phyloP scores from a whole-genome alignment of 306 rosid species.

The Trifolium repens region DNA sequence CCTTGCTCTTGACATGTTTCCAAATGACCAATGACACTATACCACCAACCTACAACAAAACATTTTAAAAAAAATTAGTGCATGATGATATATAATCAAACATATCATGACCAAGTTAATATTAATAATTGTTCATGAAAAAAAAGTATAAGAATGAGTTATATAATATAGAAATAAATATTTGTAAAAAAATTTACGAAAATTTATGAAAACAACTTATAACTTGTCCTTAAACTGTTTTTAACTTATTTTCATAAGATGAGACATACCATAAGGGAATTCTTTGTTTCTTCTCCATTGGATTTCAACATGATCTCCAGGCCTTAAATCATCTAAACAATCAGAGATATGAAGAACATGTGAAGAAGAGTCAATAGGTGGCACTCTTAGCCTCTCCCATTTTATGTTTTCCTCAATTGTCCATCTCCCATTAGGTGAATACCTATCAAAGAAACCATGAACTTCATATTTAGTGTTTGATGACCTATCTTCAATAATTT shows the following conservation, averaged over 20 bases:
- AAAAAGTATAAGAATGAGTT: slow-evolving; percentile 21
- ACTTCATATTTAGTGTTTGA: background rate
- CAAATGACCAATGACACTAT: slow-evolving; percentile 80
- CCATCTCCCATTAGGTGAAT: slow-evolving; percentile 79
- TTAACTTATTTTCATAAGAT: background rate
- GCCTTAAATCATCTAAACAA: slow-evolving; percentile 70
- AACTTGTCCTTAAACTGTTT: too few species aligned
- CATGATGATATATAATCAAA: slow-evolving; percentile 9
- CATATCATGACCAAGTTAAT: slow-evolving; percentile 18
- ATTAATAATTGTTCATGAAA: background rate
- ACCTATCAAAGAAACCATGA: slow-evolving; percentile 52
- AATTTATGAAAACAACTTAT: too few species aligned
- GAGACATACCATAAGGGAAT: slow-evolving; percentile 79
- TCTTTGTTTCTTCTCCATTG: slow-evolving; percentile 94
- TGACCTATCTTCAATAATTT: background rate
- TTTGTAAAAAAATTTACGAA: too few species aligned
- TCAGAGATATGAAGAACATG: slow-evolving; percentile 70
- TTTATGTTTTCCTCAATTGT: slow-evolving; percentile 74
- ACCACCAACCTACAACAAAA: slow-evolving; percentile 87
- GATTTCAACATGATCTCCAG: slow-evolving; percentile 90
- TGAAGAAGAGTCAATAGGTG: slow-evolving; percentile 71
- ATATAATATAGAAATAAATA: background rate
- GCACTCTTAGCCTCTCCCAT: slow-evolving; percentile 81
- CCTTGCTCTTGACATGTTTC: slow-evolving; percentile 60
- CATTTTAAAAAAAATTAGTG: slow-evolving; percentile 1